Evolutionary conservation across 805 yeast species (phyloP).

Genomic region (Metschnikowia lochheadii): DNA sequence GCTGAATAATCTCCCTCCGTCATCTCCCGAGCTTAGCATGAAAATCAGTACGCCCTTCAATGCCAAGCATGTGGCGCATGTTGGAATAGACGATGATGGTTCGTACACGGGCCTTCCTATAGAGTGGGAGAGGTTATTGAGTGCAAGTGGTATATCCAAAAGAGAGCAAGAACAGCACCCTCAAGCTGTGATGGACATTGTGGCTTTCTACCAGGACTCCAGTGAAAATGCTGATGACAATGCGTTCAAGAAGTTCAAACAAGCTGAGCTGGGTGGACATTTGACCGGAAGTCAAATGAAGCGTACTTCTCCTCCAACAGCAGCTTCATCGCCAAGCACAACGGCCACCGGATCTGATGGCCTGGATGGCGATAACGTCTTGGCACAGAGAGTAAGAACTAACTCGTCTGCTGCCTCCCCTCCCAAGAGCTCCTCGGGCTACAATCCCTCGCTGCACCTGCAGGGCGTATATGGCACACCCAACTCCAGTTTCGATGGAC

Average conservation of each 20-base stretch:
- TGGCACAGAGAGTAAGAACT: neutral
- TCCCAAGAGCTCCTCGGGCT: neutral
- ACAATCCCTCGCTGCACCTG: neutral
- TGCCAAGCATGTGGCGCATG: conserved; percentile 88
- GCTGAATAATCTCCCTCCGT: neutral
- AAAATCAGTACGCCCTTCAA: conserved; percentile 90
- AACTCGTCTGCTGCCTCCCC: neutral
- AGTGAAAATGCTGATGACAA: conserved; percentile 41
- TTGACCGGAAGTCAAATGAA: neutral
- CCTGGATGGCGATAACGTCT: neutral
- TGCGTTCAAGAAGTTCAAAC: conserved; percentile 42
- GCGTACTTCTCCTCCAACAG: conserved; percentile 23
- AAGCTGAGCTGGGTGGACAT: conserved; percentile 16
- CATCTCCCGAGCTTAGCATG: conserved; percentile 27
- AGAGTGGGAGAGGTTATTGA: conserved; percentile 83
- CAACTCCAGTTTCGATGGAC: conserved; percentile 24
- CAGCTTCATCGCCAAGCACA: conserved; percentile 28
- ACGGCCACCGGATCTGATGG: conserved; percentile 20
- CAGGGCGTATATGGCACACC: neutral
- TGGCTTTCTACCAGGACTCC: conserved; percentile 72
- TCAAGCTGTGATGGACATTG: conserved; percentile 88
- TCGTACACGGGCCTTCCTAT: conserved; percentile 88
- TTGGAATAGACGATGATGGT: conserved; percentile 84
- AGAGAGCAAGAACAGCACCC: conserved; percentile 90
- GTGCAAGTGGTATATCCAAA: conserved; percentile 82